phyloP scores from a whole-genome alignment of 495 filamentous ascomycete genomes.

The Neurospora sp. region DNA sequence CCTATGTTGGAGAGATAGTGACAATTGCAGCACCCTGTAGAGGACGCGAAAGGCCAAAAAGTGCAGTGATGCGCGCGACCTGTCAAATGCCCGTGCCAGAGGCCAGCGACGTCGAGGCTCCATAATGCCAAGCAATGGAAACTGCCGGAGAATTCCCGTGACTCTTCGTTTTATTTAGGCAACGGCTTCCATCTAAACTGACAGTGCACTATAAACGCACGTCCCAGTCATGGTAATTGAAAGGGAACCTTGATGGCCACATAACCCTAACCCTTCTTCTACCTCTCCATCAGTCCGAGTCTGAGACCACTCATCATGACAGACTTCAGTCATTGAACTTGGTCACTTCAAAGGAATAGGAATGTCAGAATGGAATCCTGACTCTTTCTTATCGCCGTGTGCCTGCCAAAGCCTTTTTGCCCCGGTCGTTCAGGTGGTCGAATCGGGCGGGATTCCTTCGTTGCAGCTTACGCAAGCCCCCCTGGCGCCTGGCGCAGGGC shows the following conservation, averaged over 20 bases:
- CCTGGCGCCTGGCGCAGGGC: neutral
- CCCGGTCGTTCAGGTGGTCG: neutral
- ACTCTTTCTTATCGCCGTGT: neutral
- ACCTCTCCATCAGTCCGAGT: neutral
- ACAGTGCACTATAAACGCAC: neutral
- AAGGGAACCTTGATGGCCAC: neutral
- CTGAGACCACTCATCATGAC: neutral
- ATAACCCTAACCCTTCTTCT: neutral
- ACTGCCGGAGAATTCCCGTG: neutral
- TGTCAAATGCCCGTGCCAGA: neutral
- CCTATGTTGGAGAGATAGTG: neutral
- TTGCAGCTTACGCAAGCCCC: neutral
- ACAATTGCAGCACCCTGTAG: neutral
- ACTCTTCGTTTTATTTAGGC: neutral
- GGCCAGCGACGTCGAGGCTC: neutral
- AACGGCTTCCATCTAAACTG: neutral
- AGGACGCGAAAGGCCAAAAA: neutral
- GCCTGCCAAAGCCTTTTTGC: neutral
- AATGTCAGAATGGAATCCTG: neutral
- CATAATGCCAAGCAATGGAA: neutral
- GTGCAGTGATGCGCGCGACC: neutral
- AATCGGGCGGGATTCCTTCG: neutral
- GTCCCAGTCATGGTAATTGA: neutral
- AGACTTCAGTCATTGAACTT: neutral
- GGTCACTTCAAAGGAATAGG: neutral